phyloP scores from a whole-genome alignment of 2,329 filamentous ascomycete species.

The Botryosphaeria dothidea region DNA sequence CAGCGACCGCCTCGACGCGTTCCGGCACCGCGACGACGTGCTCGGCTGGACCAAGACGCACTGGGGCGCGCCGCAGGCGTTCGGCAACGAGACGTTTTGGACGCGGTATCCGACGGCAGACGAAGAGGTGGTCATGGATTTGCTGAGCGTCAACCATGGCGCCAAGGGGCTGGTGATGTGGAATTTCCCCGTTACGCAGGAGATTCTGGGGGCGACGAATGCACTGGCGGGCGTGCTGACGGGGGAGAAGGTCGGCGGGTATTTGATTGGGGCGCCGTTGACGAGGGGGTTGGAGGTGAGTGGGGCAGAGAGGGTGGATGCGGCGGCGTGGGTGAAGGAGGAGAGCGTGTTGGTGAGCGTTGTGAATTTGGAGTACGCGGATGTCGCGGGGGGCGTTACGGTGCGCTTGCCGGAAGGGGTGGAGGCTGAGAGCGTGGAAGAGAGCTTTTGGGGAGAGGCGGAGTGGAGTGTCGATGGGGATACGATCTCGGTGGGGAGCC shows the following conservation, averaged over 20 bases:
- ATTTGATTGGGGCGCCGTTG: conserved; percentile 40
- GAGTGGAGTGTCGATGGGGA: not conserved
- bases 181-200: conserved; percentile 45
- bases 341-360: conserved; percentile 41
- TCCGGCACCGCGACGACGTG: conserved; percentile 43
- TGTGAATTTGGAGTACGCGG: conserved; percentile 36
- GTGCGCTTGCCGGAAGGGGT: conserved; percentile 22
- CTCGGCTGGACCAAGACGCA: conserved; percentile 44
- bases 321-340: conserved; percentile 42
- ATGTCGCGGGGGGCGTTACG: conserved; percentile 19
- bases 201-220: conserved; percentile 30
- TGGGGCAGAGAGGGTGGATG: conserved; percentile 37
- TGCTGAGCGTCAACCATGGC: conserved; percentile 51
- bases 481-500: not conserved
- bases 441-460: not conserved
- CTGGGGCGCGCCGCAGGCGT: conserved; percentile 55
- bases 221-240: conserved; percentile 45
- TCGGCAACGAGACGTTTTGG: conserved; percentile 51
- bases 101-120: conserved; percentile 43
- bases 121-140: conserved; percentile 51
- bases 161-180: conserved; percentile 54
- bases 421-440: not conserved
- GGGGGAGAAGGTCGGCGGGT: conserved; percentile 30
- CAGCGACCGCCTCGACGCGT: conserved; percentile 44
- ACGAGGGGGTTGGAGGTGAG: conserved; percentile 25